phyloP scores from a whole-genome alignment of 345 rosid species.

The Hibiscus mutabilis region DNA sequence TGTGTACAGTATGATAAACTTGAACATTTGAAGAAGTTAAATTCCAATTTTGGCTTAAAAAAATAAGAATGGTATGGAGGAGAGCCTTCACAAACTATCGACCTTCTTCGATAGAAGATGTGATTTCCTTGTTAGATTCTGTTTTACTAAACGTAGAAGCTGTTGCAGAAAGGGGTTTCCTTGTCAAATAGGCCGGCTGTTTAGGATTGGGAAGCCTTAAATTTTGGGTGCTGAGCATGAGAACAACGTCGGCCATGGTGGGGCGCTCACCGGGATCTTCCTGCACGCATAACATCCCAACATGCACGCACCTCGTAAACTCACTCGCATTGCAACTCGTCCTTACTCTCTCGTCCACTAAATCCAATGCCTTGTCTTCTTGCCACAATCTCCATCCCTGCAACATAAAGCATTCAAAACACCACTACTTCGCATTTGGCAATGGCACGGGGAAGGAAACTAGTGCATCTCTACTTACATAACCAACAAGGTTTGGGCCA shows the following conservation, averaged over 20 bases:
- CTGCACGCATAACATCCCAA: slow-evolving; percentile 11
- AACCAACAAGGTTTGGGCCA: slow-evolving; percentile 36
- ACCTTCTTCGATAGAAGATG: background rate
- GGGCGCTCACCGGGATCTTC: slow-evolving; percentile 10
- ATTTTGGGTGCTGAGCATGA: background rate
- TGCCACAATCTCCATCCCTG: slow-evolving; percentile 15
- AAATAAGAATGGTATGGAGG: background rate
- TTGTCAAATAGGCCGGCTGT: background rate
- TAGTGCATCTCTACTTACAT: slow-evolving; percentile 28
- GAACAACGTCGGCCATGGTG: slow-evolving; percentile 7
- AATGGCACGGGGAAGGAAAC: background rate
- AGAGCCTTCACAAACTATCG: background rate
- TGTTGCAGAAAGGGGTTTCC: background rate
- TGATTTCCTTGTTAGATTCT: background rate
- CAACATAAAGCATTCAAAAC: background rate
- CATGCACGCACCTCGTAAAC: background rate
- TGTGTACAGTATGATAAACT: too few species aligned
- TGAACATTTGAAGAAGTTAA: too few species aligned
- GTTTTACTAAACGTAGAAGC: background rate
- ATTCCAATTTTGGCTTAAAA: too few species aligned
- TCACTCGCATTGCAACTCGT: background rate
- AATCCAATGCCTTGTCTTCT: slow-evolving; percentile 3
- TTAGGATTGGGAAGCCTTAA: background rate
- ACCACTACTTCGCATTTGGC: background rate
- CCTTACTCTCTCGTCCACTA: background rate